Evolutionary conservation across 139 green algal species (phyloP).

Genomic region (Limnomonas spitsbergensis): DNA sequence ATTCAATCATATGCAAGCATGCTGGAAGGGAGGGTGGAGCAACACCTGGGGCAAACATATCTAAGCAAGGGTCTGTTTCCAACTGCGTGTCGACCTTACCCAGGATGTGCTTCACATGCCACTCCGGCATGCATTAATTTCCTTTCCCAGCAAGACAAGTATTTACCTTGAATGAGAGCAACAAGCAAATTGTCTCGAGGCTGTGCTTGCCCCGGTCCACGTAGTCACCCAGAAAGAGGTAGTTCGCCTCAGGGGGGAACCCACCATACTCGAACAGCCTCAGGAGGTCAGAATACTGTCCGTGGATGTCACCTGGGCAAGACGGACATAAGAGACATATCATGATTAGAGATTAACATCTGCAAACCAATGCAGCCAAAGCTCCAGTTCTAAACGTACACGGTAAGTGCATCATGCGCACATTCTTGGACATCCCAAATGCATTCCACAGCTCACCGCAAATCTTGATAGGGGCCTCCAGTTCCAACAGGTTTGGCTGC

Average conservation of each 20-base stretch:
- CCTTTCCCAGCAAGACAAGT: too few species aligned
- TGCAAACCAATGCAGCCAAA: background rate
- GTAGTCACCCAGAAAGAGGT: constrained; percentile 99
- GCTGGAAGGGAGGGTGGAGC: background rate
- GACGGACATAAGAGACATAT: too few species aligned
- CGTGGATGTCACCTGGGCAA: constrained; percentile 98
- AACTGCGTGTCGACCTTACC: too few species aligned
- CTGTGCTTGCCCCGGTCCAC: constrained; percentile 98
- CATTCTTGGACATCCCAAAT: too few species aligned
- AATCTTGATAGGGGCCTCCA: constrained; percentile 99
- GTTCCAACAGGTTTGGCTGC: constrained; percentile 95
- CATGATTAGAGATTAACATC: background rate
- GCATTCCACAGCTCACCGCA: constrained; percentile 93
- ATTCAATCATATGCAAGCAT: constrained; percentile 8
- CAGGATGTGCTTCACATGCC: too few species aligned
- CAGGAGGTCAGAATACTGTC: constrained; percentile 96
- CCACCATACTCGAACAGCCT: constrained; percentile 98
- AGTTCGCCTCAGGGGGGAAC: constrained; percentile 98
- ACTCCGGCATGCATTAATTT: too few species aligned
- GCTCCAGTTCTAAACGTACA: background rate
- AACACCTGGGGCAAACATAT: too few species aligned
- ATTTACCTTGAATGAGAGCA: constrained; percentile 96
- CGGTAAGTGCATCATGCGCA: too few species aligned
- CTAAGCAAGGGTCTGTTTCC: too few species aligned
- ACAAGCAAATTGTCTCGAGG: constrained; percentile 97